Percentiles rank a stretch among this genome's conserved stretches.
phyloP scores from a whole-genome alignment of 345 rosid species.

The Triadica sebifera region DNA sequence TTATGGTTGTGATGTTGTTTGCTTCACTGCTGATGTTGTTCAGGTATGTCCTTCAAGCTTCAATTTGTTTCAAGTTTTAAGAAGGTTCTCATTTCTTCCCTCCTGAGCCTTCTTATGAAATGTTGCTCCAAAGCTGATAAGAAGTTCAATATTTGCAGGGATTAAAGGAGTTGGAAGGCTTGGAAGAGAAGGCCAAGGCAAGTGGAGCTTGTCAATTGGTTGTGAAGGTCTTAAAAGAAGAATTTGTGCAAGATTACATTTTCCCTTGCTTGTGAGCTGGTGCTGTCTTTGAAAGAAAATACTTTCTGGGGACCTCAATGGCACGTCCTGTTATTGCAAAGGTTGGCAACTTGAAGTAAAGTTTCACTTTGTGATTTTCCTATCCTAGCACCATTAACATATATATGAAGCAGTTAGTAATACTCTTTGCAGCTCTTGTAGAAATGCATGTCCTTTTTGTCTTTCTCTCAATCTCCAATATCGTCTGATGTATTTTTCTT shows the following conservation, averaged over 20 bases:
- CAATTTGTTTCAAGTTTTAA: background rate
- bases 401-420: background rate
- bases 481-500: background rate
- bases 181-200: conserved; percentile 90
- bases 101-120: background rate
- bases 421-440: background rate
- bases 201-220: conserved; percentile 95
- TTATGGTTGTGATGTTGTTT: conserved; percentile 98
- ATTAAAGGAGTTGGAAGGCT: conserved; percentile 75
- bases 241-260: conserved; percentile 83
- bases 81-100: background rate
- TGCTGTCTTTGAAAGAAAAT: conserved; percentile 85
- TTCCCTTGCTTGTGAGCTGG: conserved; percentile 95
- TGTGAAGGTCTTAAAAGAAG: conserved; percentile 85
- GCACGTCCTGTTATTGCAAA: conserved; percentile 98
- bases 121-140: conserved; percentile 8
- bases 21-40: conserved; percentile 99
- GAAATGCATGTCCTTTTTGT: background rate
- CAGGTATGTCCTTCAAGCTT: conserved; percentile 53
- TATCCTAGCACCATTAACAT: background rate
- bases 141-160: conserved; percentile 51
- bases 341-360: conserved; percentile 33
- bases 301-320: conserved; percentile 96
- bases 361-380: conserved; percentile 1
- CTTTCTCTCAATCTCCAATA: background rate